Conservation (phyloP, 2,329 filamentous ascomycete genomes). For the Sporothrix sp. region DNA sequence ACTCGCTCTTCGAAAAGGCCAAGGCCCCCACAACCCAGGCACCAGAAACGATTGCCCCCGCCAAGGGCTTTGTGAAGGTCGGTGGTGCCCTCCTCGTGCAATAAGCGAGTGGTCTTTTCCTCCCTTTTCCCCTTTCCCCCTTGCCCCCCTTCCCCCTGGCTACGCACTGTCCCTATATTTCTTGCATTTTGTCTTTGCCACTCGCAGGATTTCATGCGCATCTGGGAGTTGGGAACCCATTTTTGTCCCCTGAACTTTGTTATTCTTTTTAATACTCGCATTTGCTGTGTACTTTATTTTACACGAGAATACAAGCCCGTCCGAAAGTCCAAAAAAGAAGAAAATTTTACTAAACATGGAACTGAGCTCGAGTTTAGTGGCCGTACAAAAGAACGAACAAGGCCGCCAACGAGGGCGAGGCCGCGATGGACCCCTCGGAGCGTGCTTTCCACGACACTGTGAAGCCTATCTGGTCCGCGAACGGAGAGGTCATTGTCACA, state of each 20-base stretch:
- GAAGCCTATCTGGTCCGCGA: slow-evolving; percentile 70
- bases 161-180: too few species aligned
- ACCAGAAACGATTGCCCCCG: slow-evolving; percentile 39
- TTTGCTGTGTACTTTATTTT: slow-evolving; percentile 23
- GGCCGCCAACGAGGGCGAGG: slow-evolving; percentile 51
- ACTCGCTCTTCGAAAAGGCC: slow-evolving; percentile 75
- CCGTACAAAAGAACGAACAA: slow-evolving; percentile 75
- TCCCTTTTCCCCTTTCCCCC: background rate
- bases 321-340: slow-evolving; percentile 1
- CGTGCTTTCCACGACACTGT: slow-evolving; percentile 61
- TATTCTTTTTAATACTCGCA: slow-evolving; percentile 16
- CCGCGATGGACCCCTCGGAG: slow-evolving; percentile 52
- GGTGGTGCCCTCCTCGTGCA: slow-evolving; percentile 41
- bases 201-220: background rate
- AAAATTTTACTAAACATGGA: slow-evolving; percentile 36
- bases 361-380: slow-evolving; percentile 52
- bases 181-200: background rate
- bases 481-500: slow-evolving; percentile 48
- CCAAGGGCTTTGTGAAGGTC: slow-evolving; percentile 77
- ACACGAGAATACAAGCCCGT: slow-evolving; percentile 10
- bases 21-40: slow-evolving; percentile 45
- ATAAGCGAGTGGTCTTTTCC: slow-evolving; percentile 14
- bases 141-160: background rate
- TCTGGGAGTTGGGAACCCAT: background rate
- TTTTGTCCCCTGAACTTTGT: background rate